Percentiles rank a stretch among this genome's conserved stretches.
Evolutionary conservation across 2,329 filamentous ascomycete species (phyloP).

Genomic region (Fusarium aywerte): DNA sequence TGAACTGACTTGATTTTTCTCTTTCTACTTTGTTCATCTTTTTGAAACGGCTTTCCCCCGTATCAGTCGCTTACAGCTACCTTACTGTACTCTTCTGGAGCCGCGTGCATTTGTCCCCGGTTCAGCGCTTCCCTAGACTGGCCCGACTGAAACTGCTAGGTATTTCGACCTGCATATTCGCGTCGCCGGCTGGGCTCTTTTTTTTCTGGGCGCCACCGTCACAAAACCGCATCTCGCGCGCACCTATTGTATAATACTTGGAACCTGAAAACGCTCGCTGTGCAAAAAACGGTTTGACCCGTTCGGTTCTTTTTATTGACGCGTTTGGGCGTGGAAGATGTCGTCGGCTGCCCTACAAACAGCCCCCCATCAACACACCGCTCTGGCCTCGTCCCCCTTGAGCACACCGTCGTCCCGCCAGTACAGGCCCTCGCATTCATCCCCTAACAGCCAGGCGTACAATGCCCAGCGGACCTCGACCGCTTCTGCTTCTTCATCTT

Average conservation of each 20-base stretch:
- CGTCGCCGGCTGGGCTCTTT: constrained; percentile 37
- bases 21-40: background rate
- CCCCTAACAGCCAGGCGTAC: constrained; percentile 66
- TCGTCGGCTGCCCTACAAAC: constrained; percentile 71
- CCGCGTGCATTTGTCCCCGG: constrained; percentile 38
- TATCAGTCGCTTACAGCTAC: constrained; percentile 27
- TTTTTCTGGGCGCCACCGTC: constrained; percentile 37
- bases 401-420: constrained; percentile 61
- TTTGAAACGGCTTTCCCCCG: constrained; percentile 36
- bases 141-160: constrained; percentile 45
- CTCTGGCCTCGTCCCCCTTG: constrained; percentile 61
- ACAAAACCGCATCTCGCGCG: constrained; percentile 27
- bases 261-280: constrained; percentile 3
- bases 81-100: constrained; percentile 21
- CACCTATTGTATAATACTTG: constrained; percentile 17
- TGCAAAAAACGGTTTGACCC: constrained; percentile 12
- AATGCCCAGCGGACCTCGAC: constrained; percentile 63
- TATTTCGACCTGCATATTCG: constrained; percentile 47
- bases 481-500: constrained; percentile 63
- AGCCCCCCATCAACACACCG: constrained; percentile 65
- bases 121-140: constrained; percentile 37
- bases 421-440: constrained; percentile 63
- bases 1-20: background rate
- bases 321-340: constrained; percentile 50
- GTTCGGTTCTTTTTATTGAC: constrained; percentile 31